phyloP scores from a whole-genome alignment of 140 eudicot species.

The Stevia rebaudiana region DNA sequence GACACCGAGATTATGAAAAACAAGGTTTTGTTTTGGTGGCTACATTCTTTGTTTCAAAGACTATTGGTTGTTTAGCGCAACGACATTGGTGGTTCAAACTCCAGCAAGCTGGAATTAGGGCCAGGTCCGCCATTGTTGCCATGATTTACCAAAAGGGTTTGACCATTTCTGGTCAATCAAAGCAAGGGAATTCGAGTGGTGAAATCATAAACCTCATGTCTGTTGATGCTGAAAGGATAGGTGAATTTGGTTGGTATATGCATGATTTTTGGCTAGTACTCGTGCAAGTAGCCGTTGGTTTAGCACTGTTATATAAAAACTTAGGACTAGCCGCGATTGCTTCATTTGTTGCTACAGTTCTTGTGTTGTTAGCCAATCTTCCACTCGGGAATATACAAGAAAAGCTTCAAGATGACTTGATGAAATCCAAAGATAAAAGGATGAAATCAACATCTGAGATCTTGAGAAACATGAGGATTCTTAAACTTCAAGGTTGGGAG shows the following conservation, averaged over 20 bases:
- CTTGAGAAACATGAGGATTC: constrained; percentile 77
- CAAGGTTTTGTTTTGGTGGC: constrained; percentile 52
- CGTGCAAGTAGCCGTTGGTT: constrained; percentile 49
- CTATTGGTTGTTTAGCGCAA: constrained; percentile 42
- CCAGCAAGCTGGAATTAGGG: constrained; percentile 43
- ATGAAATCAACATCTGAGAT: constrained; percentile 84
- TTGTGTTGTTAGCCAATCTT: constrained; percentile 45
- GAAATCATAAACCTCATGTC: constrained; percentile 78
- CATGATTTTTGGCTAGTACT: constrained; percentile 58
- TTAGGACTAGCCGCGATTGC: constrained; percentile 62
- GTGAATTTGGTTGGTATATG: constrained; percentile 47
- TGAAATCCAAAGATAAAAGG: constrained; percentile 66
- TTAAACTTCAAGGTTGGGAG: constrained; percentile 91
- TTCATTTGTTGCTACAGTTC: constrained; percentile 41
- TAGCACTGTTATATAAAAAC: constrained; percentile 57
- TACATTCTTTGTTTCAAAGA: constrained; percentile 42
- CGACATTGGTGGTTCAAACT: constrained; percentile 45
- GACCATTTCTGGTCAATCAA: constrained; percentile 51
- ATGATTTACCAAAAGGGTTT: constrained; percentile 35
- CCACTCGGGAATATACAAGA: constrained; percentile 54
- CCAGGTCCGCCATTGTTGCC: constrained; percentile 42
- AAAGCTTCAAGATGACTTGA: constrained; percentile 45
- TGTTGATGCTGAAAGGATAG: constrained; percentile 80
- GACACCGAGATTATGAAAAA: constrained; percentile 27
- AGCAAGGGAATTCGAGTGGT: constrained; percentile 54